Evolutionary conservation across 768 basidiomycete species (phyloP).

Genomic region (Lentinula aciculospora): DNA sequence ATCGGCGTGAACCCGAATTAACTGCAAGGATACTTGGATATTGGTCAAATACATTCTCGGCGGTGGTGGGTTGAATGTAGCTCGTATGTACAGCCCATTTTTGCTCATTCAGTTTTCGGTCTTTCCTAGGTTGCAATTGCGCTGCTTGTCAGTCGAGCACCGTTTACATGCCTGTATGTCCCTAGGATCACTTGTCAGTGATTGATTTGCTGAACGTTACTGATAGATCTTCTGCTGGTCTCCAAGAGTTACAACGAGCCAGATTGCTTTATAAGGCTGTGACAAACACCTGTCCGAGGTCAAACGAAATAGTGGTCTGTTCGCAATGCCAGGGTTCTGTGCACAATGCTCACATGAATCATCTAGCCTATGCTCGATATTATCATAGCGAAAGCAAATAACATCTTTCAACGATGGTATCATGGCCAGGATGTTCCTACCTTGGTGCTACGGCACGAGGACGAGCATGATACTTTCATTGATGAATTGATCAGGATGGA

Average conservation of each 20-base stretch:
- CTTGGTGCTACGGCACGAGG: constrained; percentile 34
- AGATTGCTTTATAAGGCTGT: constrained; percentile 39
- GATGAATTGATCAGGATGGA: constrained; percentile 10
- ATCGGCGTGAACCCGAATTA: constrained; percentile 52
- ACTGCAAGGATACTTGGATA: constrained; percentile 47
- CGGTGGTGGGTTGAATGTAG: constrained; percentile 31
- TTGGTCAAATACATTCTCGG: constrained; percentile 51
- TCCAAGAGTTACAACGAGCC: constrained; percentile 54
- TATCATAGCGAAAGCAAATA: constrained; percentile 46
- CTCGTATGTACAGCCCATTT: background rate
- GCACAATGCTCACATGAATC: background rate
- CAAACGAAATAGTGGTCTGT: constrained; percentile 40
- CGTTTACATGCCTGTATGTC: constrained; percentile 47
- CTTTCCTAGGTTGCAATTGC: constrained; percentile 41
- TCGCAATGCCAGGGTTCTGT: background rate
- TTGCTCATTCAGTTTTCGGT: background rate
- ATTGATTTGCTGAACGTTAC: background rate
- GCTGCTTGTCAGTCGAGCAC: constrained; percentile 55
- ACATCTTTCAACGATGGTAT: constrained; percentile 42
- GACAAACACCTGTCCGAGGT: constrained; percentile 39
- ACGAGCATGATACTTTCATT: constrained; percentile 13
- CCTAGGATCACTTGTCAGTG: background rate
- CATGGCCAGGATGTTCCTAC: constrained; percentile 38
- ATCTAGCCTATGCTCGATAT: constrained; percentile 40
- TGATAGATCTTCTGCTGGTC: constrained; percentile 43